Base-by-base conservation (phyloP, 805 yeast species). In the Barnettozyma botsteinii region DNA sequence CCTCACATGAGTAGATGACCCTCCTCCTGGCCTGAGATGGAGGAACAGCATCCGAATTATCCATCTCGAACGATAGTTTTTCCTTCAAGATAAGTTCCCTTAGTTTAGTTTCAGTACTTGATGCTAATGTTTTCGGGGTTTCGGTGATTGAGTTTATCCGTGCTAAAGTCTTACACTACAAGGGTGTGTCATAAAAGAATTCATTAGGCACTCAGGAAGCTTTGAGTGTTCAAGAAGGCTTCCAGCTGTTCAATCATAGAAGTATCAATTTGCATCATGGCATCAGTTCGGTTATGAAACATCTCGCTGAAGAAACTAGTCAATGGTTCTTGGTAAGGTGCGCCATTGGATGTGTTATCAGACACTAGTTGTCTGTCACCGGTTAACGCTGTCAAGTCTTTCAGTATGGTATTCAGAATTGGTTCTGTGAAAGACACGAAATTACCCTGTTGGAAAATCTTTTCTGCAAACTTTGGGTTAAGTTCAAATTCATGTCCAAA, bases 1-100 rank as follows among this genome's bases (percentile, higher is more conserved):
- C 27, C 18, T 41, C 38, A 20, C 45, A 41, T 4, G 45, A 41
- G 33, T 41, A 41, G 3, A 41, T 36, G 5, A 34, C 31, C 18
- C 45, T 35, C 10, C 33, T 38, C 14, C 45, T 28, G 25, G 30
- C 30, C 11, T 21, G 26, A n/a, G n/a, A n/a, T 22, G 12, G n/a
- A 7, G 12, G 22, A 5, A 7, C 9, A 21, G 6, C 15, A 13
- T 7, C 29, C 23, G 9, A 7, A 21, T 21, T 7, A 7, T 21
- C 23, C 23, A 21, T 21, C 9, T 6, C 23, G 6, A 9, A 9
- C 6, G 23, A 7, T 21, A 6, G 9, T 7, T 21, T 21, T 21
- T 6, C 9, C 23, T 7, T 9, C 9, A 7, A 21, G 9, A 21
- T 21, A 21, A 21, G 23, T 21, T 21, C 23, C 6, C 8, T 21